Evolutionary conservation across 495 filamentous ascomycete genomes (phyloP).

Genomic region (Lasiosphaeris hirsuta): DNA sequence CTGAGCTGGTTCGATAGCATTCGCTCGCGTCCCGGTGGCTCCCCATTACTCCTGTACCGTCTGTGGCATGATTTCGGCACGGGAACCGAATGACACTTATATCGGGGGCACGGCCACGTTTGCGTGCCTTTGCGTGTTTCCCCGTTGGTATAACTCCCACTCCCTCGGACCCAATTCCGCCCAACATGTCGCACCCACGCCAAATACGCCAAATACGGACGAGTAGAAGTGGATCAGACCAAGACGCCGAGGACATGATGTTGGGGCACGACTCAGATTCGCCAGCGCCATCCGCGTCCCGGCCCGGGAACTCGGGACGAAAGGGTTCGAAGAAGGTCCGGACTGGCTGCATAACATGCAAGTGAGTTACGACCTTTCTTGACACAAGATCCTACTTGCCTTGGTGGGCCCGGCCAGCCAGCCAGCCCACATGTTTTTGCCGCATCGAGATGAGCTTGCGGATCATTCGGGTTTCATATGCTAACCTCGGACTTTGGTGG

Average conservation of each 20-base stretch:
- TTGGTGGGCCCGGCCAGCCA: background rate
- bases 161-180: background rate
- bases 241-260: conserved; percentile 9
- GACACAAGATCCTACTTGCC: too few relatives aligned
- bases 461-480: background rate
- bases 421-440: background rate
- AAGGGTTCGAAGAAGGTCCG: conserved; percentile 36
- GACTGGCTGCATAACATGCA: conserved; percentile 38
- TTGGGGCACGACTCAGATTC: conserved; percentile 27
- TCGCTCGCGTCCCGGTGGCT: too few relatives aligned
- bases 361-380: conserved; percentile 22
- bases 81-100: too few relatives aligned
- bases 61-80: too few relatives aligned
- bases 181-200: background rate
- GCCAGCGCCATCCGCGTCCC: conserved; percentile 15
- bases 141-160: conserved; percentile 2
- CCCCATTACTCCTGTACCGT: too few relatives aligned
- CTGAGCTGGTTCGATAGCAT: background rate
- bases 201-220: background rate
- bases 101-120: too few relatives aligned
- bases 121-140: background rate
- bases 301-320: conserved; percentile 25
- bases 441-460: background rate
- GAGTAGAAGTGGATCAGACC: conserved; percentile 3
- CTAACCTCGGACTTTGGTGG: conserved; percentile 15